phyloP scores from a whole-genome alignment of 2,329 filamentous ascomycete genomes.

The Beauveria bassiana region DNA sequence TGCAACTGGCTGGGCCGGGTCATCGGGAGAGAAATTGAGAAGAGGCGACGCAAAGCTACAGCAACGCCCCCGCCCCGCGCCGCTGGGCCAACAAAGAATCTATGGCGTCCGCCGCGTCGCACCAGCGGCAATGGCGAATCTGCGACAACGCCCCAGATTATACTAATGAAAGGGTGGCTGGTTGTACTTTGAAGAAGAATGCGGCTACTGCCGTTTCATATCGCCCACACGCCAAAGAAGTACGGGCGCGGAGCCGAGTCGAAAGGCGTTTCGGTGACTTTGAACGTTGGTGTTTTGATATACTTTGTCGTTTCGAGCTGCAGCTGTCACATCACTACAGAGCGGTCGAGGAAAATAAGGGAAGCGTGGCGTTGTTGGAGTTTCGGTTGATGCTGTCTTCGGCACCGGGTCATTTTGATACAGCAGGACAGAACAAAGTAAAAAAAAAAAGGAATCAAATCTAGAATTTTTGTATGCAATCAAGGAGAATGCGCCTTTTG shows the following conservation, averaged over 20 bases:
- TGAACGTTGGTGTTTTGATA: neutral
- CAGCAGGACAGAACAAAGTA: neutral
- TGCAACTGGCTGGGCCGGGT: no score
- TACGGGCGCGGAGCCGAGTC: neutral
- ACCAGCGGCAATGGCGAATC: neutral
- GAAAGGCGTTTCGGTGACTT: neutral
- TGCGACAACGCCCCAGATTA: neutral
- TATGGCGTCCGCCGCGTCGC: neutral
- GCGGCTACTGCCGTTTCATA: neutral
- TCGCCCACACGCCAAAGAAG: neutral
- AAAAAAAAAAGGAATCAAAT: neutral
- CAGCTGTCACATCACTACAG: neutral
- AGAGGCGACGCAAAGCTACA: neutral
- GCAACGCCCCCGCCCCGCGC: neutral
- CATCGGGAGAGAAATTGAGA: neutral
- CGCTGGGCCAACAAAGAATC: neutral
- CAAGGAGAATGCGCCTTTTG: neutral
- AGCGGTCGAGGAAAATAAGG: neutral
- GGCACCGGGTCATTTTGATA: no score
- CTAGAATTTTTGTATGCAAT: conserved; percentile 1
- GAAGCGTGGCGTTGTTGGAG: conserved; percentile 3
- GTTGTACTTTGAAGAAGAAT: no score
- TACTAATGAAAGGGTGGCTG: neutral
- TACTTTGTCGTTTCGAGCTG: neutral
- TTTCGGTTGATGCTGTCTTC: neutral